Base-by-base conservation (phyloP, 768 basidiomycete species). In the Pulveroboletus frians region DNA sequence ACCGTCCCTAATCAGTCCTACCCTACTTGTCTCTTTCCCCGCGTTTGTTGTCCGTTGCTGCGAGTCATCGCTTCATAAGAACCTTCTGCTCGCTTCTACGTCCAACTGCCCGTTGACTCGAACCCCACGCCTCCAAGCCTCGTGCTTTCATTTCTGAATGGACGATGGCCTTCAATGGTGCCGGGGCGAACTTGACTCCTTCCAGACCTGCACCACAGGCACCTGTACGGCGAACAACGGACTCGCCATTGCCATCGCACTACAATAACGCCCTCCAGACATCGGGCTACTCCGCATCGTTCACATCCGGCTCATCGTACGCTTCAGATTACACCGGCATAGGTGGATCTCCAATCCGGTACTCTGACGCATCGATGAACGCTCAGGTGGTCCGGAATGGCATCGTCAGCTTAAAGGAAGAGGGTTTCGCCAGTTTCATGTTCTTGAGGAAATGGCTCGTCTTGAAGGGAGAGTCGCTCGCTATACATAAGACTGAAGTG, bases 371-470 rank as follows among this genome's bases (percentile, higher is more conserved):
- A 21, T 48, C 62, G 43, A 55, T 64, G 45, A 63, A 58, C 52
- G 54, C 73, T 2, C 76, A 80, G 41, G 65, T 86, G 44, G 71
- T 92, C 39, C 73, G 90, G 38, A 72, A 71, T 47, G 95, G 88
- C n/a, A 71, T 71, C 37, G 92, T 89, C 39, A 85, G 78, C 65
- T 75, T 95, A 60, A 98, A 98, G 75, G 95, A 99, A 67, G 94
- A 96, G 43, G 89, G 92, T 1, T 83, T 97, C 54, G 83, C 88
- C 3, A 88, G 87, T 54, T 93, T 90, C 78, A 76, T 96, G 43
- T 97, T 94, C 84, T 81, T 86, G 66, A 80, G 87, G 62, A 88
- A 91, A 66, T 97, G 88, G 86, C 71, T 97, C 48, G 77, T 95
- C 5, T 74, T 99, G 53, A 87, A 81, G 60, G 91, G 92, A 42